phyloP scores from a whole-genome alignment of 495 filamentous ascomycete species.

The Annulohypoxylon maeteangense region DNA sequence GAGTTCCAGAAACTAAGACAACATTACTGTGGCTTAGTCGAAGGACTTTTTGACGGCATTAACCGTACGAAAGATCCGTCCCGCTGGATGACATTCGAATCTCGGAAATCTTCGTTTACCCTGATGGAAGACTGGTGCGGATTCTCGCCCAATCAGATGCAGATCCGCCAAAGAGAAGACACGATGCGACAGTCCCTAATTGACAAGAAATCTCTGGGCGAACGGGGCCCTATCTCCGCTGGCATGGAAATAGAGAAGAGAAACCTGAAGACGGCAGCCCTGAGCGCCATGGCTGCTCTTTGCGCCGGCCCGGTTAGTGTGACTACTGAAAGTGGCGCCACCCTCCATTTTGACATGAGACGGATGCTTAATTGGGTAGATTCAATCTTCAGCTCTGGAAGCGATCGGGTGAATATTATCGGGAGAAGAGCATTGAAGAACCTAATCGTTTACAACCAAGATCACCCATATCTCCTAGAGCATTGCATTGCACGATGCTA shows the following conservation, averaged over 20 bases:
- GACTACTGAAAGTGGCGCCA: conserved; percentile 81
- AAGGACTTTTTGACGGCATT: conserved; percentile 90
- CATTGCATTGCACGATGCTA: conserved; percentile 92
- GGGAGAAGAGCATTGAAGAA: conserved; percentile 91
- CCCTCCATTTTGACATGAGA: conserved; percentile 88
- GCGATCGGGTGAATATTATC: conserved; percentile 91
- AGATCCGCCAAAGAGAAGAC: conserved; percentile 85
- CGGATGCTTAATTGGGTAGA: conserved; percentile 95
- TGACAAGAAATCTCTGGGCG: conserved; percentile 68
- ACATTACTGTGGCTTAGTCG: conserved; percentile 93
- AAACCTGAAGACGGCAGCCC: conserved; percentile 86
- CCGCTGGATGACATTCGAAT: conserved; percentile 95
- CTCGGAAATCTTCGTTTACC: conserved; percentile 90
- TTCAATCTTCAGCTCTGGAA: conserved; percentile 88
- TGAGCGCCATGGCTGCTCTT: conserved; percentile 94
- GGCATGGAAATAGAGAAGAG: conserved; percentile 97
- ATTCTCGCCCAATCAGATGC: conserved; percentile 88
- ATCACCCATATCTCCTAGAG: conserved; percentile 83
- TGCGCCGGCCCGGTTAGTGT: conserved; percentile 93
- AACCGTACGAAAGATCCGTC: conserved; percentile 87
- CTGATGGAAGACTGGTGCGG: conserved; percentile 99
- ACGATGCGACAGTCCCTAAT: conserved; percentile 85
- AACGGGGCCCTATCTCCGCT: conserved; percentile 79
- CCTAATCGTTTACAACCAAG: conserved; percentile 87
- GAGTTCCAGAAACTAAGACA: conserved; percentile 91